Evolutionary conservation across 2,329 filamentous ascomycete species (phyloP).

Genomic region (Knufia fluminis): DNA sequence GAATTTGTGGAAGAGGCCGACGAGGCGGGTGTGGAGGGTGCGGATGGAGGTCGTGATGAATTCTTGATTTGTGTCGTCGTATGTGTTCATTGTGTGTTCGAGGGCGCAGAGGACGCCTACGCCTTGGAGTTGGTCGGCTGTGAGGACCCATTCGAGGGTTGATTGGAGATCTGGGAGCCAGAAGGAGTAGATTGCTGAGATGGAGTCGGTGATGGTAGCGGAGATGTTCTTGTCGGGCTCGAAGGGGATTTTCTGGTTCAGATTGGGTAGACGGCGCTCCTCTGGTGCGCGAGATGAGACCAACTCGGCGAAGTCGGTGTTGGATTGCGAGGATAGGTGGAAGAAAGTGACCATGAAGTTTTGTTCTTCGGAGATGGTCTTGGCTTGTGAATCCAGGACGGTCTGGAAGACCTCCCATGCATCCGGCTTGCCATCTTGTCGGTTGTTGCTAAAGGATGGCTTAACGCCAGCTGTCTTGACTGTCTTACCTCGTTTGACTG

Average conservation of each 20-base stretch:
- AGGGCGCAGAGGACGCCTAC: constrained; percentile 75
- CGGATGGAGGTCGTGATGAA: constrained; percentile 73
- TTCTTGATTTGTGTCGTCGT: constrained; percentile 87
- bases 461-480: constrained; percentile 38
- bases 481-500: constrained; percentile 88
- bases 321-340: constrained; percentile 78
- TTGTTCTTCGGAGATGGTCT: constrained; percentile 82
- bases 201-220: constrained; percentile 71
- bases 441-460: constrained; percentile 44
- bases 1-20: constrained; percentile 73
- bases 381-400: constrained; percentile 71
- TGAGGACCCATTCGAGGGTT: constrained; percentile 74
- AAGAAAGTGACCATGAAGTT: constrained; percentile 98
- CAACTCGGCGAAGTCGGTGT: constrained; percentile 72
- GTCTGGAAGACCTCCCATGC: constrained; percentile 74
- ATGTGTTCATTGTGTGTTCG: constrained; percentile 66
- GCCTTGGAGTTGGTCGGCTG: constrained; percentile 78
- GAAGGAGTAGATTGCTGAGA: constrained; percentile 82
- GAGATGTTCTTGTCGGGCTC: constrained; percentile 83
- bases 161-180: constrained; percentile 68
- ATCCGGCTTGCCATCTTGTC: constrained; percentile 56
- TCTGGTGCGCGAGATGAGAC: constrained; percentile 58
- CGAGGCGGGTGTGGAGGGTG: constrained; percentile 65
- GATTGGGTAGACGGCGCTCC: constrained; percentile 60
- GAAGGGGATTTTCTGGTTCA: constrained; percentile 66